Conservation (phyloP, 2,329 filamentous ascomycete species). For the Paraphaeosphaeria sporulosa region DNA sequence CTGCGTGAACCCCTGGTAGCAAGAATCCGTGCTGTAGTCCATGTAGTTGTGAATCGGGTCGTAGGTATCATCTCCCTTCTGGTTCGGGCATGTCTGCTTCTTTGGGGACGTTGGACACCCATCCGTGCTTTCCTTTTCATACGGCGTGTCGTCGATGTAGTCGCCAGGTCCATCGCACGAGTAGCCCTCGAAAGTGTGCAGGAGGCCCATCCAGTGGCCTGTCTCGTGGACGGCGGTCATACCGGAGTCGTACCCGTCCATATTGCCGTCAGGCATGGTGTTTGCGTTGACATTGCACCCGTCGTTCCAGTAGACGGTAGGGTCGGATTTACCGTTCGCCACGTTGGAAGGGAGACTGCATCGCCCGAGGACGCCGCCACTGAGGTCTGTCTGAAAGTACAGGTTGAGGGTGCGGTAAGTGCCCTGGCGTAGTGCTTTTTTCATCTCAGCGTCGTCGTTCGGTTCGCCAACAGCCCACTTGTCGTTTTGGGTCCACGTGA, state of each 20-base stretch:
- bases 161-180: constrained; percentile 55
- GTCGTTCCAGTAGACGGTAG: constrained; percentile 57
- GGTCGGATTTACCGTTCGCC: constrained; percentile 48
- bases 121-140: constrained; percentile 56
- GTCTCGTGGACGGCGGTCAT: constrained; percentile 58
- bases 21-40: constrained; percentile 66
- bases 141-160: constrained; percentile 54
- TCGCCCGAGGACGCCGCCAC: constrained; percentile 58
- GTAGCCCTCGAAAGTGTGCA: constrained; percentile 58
- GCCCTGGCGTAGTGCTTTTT: constrained; percentile 61
- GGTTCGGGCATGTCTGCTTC: constrained; percentile 61
- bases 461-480: constrained; percentile 59
- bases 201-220: constrained; percentile 57
- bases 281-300: constrained; percentile 65
- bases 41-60: constrained; percentile 68
- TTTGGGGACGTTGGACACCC: constrained; percentile 59
- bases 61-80: constrained; percentile 41
- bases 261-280: constrained; percentile 62
- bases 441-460: constrained; percentile 61
- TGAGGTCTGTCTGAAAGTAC: constrained; percentile 66
- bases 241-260: constrained; percentile 59
- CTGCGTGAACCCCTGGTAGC: constrained; percentile 61
- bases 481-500: constrained; percentile 61
- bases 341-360: constrained; percentile 59
- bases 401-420: constrained; percentile 64